Conservation (phyloP, 139 green algal species). For the Auxenochlorella pyrenoidosa region DNA sequence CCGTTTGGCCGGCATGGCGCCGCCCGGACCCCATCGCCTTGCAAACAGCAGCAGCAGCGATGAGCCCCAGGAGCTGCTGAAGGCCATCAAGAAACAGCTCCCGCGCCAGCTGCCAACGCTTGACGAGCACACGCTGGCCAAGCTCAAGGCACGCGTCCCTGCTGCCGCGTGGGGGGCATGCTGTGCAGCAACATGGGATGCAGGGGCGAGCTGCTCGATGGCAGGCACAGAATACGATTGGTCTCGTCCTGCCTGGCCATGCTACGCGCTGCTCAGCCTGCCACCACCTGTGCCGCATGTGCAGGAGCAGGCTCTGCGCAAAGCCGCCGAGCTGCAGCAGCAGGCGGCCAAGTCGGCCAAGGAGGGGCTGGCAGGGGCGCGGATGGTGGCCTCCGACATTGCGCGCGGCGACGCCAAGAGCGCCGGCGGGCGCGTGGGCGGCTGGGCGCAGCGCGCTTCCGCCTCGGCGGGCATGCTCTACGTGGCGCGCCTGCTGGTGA, state of each 20-base stretch:
- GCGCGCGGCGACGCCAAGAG: slow-evolving; percentile 1
- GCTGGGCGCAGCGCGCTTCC: neutral
- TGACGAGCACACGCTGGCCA: neutral
- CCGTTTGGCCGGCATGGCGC: neutral
- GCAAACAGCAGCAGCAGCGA: neutral
- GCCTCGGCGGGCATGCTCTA: slow-evolving; percentile 2
- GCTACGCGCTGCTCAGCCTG: neutral
- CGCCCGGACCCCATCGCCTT: neutral
- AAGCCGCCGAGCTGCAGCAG: slow-evolving; percentile 23
- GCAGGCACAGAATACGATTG: no score
- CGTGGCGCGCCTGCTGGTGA: slow-evolving; percentile 15
- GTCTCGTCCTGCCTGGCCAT: neutral
- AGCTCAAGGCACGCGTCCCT: neutral
- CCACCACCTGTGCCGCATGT: neutral
- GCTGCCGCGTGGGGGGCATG: neutral
- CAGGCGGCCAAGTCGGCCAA: slow-evolving; percentile 9
- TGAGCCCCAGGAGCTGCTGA: neutral
- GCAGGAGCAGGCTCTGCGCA: slow-evolving; percentile 17
- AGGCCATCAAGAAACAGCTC: neutral
- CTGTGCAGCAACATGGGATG: no score
- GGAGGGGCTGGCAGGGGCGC: slow-evolving; percentile 12
- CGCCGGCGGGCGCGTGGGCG: neutral
- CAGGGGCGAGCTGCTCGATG: no score
- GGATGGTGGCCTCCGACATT: slow-evolving; percentile 4
- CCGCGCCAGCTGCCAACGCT: neutral